Conservation (phyloP, 2,329 filamentous ascomycete genomes). For the Lizonia empirigonia region DNA sequence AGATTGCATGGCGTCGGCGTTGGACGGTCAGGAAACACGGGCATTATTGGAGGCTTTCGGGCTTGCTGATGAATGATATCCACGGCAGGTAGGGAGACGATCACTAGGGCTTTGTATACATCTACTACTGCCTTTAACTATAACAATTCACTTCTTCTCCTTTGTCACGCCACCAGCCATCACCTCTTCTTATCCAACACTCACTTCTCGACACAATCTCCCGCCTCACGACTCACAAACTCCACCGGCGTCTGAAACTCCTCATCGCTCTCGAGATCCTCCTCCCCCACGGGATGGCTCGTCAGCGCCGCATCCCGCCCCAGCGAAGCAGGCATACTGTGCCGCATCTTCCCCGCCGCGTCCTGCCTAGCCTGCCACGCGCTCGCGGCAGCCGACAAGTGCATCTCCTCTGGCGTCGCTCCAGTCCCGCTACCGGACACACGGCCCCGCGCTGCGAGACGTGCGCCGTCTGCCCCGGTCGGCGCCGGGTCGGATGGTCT, state of each 20-base stretch:
- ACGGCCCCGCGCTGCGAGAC: no score
- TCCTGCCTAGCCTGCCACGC: conserved; percentile 10
- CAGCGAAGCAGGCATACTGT: not conserved
- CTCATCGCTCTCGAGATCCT: conserved; percentile 1
- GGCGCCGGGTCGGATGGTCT: no score
- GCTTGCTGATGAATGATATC: conserved; percentile 18
- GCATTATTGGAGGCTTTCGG: conserved; percentile 8
- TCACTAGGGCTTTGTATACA: conserved; percentile 5
- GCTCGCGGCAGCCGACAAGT: no score
- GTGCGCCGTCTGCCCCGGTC: no score
- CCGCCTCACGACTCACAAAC: not conserved
- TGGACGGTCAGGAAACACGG: conserved; percentile 18
- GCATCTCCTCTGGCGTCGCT: not conserved
- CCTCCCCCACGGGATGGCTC: conserved; percentile 9
- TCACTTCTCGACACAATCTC: not conserved
- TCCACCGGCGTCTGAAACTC: conserved; percentile 2
- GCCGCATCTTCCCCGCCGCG: not conserved
- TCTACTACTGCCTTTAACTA: conserved; percentile 20
- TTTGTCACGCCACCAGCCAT: not conserved
- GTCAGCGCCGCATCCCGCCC: conserved; percentile 10
- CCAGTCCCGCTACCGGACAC: no score
- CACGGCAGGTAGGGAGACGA: conserved; percentile 13
- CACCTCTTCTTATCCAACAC: not conserved
- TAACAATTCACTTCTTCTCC: conserved; percentile 19
- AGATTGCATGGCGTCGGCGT: conserved; percentile 38